These are phyloP conservation scores for Cyclospora cayetanensis DNA, from an alignment of 169 alveolate genomes.

Conservation along the genomic window DNA sequence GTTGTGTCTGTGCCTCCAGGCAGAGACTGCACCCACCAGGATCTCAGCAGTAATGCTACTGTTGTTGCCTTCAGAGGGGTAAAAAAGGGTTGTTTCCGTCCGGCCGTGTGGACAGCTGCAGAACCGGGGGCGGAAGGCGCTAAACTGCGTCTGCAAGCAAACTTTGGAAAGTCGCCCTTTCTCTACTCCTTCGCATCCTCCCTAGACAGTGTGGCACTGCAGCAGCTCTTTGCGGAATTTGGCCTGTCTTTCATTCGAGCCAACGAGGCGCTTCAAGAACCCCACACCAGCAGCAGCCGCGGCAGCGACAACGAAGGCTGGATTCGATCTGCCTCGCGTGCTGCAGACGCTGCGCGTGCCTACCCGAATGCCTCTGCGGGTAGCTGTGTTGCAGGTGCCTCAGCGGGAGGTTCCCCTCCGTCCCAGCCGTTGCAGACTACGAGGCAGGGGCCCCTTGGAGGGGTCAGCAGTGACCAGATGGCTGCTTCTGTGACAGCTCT, in stretches of 20 bases:
- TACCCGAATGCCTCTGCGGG: neutral
- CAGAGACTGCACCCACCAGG: neutral
- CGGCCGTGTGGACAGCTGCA: conserved; percentile 70
- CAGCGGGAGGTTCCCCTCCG: neutral
- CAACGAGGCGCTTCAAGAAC: neutral
- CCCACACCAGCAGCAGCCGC: neutral
- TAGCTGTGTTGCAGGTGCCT: neutral
- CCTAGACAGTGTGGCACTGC: conserved; percentile 37
- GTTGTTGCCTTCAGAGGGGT: conserved; percentile 39
- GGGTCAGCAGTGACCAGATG: neutral
- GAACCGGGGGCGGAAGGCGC: neutral
- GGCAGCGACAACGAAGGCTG: too few species aligned
- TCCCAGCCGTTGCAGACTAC: neutral
- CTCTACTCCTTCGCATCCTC: conserved; percentile 51
- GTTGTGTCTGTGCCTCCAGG: neutral
- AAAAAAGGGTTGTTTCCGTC: conserved; percentile 71
- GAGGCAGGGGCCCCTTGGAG: neutral
- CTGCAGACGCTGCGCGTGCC: neutral
- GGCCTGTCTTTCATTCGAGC: neutral
- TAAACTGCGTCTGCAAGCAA: conserved; percentile 59
- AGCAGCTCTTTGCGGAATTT: conserved; percentile 57
- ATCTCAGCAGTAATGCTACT: neutral
- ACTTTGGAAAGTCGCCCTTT: conserved; percentile 73
- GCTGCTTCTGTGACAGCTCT: conserved; percentile 14
- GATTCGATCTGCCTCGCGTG: too few species aligned